phyloP scores from a whole-genome alignment of 2,329 filamentous ascomycete genomes.

The Aspergillus fumigatiaffinis region DNA sequence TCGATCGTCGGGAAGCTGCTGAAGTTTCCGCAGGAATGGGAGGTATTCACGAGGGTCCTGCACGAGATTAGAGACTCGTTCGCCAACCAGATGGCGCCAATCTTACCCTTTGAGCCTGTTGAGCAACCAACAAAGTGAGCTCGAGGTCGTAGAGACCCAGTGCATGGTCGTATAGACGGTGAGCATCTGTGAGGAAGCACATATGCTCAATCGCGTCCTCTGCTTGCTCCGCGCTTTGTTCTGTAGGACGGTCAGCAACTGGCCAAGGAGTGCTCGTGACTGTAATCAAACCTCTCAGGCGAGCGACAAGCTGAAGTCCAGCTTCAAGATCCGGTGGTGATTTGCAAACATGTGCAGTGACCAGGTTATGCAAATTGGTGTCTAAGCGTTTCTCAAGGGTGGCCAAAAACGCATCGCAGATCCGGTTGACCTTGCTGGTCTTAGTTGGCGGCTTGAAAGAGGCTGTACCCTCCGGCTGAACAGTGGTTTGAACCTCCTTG shows the following conservation, averaged over 20 bases:
- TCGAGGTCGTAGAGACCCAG: constrained; percentile 90
- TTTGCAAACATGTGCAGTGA: constrained; percentile 94
- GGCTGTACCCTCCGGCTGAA: constrained; percentile 21
- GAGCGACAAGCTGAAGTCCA: constrained; percentile 73
- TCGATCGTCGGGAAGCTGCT: constrained; percentile 66
- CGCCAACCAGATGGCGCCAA: neutral
- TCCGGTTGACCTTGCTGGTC: constrained; percentile 70
- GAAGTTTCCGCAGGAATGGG: constrained; percentile 85
- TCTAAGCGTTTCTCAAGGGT: constrained; percentile 59
- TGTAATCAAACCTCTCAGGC: constrained; percentile 52
- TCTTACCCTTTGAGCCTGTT: constrained; percentile 78
- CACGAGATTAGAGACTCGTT: constrained; percentile 9
- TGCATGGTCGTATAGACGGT: constrained; percentile 84
- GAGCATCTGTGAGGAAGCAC: constrained; percentile 92
- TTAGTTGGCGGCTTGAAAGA: constrained; percentile 19
- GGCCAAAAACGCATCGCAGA: constrained; percentile 80
- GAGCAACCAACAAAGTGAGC: constrained; percentile 82
- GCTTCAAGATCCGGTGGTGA: constrained; percentile 83
- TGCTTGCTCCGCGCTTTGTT: constrained; percentile 65
- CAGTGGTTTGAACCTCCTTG: constrained; percentile 24
- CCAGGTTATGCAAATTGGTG: constrained; percentile 78
- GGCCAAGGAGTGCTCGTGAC: neutral
- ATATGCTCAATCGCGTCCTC: constrained; percentile 94
- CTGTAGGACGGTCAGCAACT: constrained; percentile 25
- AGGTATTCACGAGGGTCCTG: constrained; percentile 88